A percentile compares a stretch with the other conserved stretches of the same genome.
Evolutionary conservation across 352 stramenopile genomes (phyloP).

Genomic region (Phytophthora cactorum): DNA sequence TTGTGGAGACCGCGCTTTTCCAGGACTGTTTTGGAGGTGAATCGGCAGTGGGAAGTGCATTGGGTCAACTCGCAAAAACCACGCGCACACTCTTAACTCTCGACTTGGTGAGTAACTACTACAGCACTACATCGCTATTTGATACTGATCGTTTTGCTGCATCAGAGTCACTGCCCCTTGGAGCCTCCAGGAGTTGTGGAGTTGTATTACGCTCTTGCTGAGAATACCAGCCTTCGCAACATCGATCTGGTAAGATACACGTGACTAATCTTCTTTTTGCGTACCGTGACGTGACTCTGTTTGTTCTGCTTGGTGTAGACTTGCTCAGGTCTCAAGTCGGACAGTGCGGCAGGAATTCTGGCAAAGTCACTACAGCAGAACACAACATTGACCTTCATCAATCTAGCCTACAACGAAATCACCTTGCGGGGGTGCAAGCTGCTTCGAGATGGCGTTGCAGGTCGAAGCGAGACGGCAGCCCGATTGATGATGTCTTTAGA

Average conservation of each 20-base stretch:
- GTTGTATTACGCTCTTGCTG: conserved; percentile 60
- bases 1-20: conserved; percentile 60
- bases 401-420: conserved; percentile 83
- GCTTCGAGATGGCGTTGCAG: conserved; percentile 55
- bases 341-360: conserved; percentile 58
- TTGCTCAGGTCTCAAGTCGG: conserved; percentile 69
- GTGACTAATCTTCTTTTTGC: not conserved
- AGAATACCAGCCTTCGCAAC: conserved; percentile 52
- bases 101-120: conserved; percentile 50
- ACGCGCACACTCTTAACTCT: conserved; percentile 49
- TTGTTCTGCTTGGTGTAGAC: conserved; percentile 35
- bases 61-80: conserved; percentile 38
- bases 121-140: not conserved
- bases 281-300: not conserved
- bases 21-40: conserved; percentile 60
- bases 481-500: conserved; percentile 36
- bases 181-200: conserved; percentile 65
- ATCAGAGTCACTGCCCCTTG: conserved; percentile 67
- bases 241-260: conserved; percentile 61
- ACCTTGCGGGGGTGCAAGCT: conserved; percentile 77
- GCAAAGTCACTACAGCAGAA: conserved; percentile 56
- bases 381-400: conserved; percentile 46
- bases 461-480: conserved; percentile 23
- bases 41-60: conserved; percentile 29
- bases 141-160: not conserved